These are phyloP conservation scores for Pichia kudriavzevii DNA, from an alignment of 1,139 yeast species.

Conservation along the genomic window DNA sequence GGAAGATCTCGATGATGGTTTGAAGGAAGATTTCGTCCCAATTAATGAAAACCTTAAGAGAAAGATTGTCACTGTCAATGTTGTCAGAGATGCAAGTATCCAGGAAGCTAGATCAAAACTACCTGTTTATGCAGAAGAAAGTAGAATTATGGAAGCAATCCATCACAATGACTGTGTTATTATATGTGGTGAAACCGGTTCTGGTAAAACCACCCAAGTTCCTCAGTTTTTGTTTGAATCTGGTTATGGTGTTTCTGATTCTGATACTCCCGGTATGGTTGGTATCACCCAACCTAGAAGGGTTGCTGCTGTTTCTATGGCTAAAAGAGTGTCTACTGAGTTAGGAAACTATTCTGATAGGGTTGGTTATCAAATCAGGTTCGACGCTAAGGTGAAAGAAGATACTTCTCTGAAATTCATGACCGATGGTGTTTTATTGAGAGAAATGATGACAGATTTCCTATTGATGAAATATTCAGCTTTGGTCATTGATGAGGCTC, in stretches of 20 bases:
- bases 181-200: slow-evolving; percentile 89
- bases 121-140: slow-evolving; percentile 91
- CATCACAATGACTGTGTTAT: slow-evolving; percentile 88
- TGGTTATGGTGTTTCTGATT: slow-evolving; percentile 65
- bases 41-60: slow-evolving; percentile 48
- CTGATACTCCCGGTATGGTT: slow-evolving; percentile 82
- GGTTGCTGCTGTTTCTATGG: slow-evolving; percentile 98
- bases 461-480: slow-evolving; percentile 74
- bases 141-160: slow-evolving; percentile 89
- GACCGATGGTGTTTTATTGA: slow-evolving; percentile 95
- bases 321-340: slow-evolving; percentile 77
- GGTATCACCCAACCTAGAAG: slow-evolving; percentile 97
- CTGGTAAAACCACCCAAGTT: slow-evolving; percentile 76
- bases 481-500: slow-evolving; percentile 93
- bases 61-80: slow-evolving; percentile 61
- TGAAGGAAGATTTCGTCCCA: slow-evolving; percentile 50
- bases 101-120: slow-evolving; percentile 61
- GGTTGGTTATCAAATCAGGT: slow-evolving; percentile 89
- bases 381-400: slow-evolving; percentile 64
- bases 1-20: slow-evolving; percentile 61
- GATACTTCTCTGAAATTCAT: slow-evolving; percentile 85
- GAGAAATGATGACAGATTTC: slow-evolving; percentile 90
- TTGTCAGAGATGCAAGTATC: slow-evolving; percentile 55
- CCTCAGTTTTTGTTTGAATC: slow-evolving; percentile 79
- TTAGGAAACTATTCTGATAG: slow-evolving; percentile 68